Evolutionary conservation across 1,139 yeast genomes (phyloP), one percentile per base, ranked within the genome.

Genomic region (Candida frijolesensis): DNA sequence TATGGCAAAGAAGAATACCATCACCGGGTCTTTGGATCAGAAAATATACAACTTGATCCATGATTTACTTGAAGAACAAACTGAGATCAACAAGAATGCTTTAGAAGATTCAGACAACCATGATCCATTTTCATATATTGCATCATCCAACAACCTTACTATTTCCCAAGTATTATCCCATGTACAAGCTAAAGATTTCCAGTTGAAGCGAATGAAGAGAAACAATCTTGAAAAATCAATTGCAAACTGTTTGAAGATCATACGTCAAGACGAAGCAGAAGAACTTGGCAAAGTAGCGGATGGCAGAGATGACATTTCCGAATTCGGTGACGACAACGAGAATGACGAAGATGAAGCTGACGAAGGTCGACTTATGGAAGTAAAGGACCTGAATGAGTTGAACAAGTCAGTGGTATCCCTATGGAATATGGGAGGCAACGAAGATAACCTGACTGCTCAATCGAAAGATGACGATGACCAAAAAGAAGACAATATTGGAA

Each of bases 321-420:
- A 51, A 42, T 62, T 60, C 39, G 71, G 64, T 3, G 14, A 35
- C 22, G 42, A 40, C 11, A 14, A 12, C 5, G 39, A 39, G 9
- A 15, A 45, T 10, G 22, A 33, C n/a, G 43, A 46, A 27, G 37
- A 22, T 37, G 18, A 29, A 7, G 41, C 42, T 10, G 38, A 72
- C 16, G 79, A 82, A 29, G 41, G 15, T 12, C 16, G 42, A 19
- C 60, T 89, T 54, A 83, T 89, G 88, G 83, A 80, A 2, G 77
- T 76, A 1, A 72, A 72, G 44, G 87, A 85, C 53, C 61, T 74
- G 3, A 91, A 90, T 60, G 74, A 81, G 3, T 78, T 89, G 70
- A 92, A 92, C 65, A 89, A 85, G 61, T 82, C 87, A 25, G 87
- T 91, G 1, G 87, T 87, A 0, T 78, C 83, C 15, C 67, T 84